Base-by-base conservation (phyloP, 257 asterid genomes). In the Cruciata laevipes region DNA sequence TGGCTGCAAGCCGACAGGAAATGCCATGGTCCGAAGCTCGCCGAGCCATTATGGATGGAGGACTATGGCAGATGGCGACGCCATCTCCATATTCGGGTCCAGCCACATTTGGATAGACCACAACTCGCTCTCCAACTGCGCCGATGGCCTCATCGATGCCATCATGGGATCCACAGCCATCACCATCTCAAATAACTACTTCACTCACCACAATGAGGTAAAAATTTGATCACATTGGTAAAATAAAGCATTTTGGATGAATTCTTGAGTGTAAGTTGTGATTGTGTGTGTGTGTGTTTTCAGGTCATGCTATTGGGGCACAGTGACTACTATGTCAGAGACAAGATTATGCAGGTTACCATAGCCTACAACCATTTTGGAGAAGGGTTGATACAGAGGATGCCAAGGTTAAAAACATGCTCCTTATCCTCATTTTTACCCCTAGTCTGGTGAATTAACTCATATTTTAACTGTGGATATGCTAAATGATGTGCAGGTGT, bases 1-100 rank as follows among this genome's bases (percentile, higher is more conserved):
- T 62, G 93, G 87, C 63, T 87, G 96, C 44, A 83, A 76, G 66
- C 84, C 64, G 32, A 86, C 95, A 5, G 96, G 96, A 8, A 89
- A 89, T 33, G 97, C 97, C 21, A 87, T 89, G 97, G 95, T 92
- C 42, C 79, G 97, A 11, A 86, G 92, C 75, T 87, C 97, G 0
- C 85, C 90, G 0, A 40, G 73, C 21, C 98, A 92, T 27, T 86
- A 78, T 42, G 98, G 98, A 7, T 87, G 90, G 96, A 76, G 97
- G 77, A 89, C 96, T 0, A 78, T 86, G 79, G 95, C 96, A 0
- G 98, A 92, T 61, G 98, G 98, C 1, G 98, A 92, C n/a, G 98
- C 80, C 53, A 83, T 92, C 9, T 87, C 96, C 1, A 82, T 92
- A 0, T 92, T 89, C 38, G 88, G 91, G 6, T 60, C 96, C 0